phyloP scores from a whole-genome alignment of 2,329 filamentous ascomycete genomes.

The Atkinsonella hypoxylon region DNA sequence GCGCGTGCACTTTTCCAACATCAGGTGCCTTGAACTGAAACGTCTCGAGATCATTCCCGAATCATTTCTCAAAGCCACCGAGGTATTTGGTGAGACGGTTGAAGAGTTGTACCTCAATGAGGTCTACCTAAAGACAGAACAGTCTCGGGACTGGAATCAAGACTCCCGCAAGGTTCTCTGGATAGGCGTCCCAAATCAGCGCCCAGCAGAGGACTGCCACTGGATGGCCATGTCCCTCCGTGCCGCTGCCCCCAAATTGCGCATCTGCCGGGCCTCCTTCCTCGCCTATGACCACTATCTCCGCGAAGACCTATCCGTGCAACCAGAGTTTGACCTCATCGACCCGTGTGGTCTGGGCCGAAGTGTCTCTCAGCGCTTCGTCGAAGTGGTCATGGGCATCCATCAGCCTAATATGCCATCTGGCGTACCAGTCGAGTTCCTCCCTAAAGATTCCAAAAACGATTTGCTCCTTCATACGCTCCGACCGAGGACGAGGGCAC shows the following conservation, averaged over 20 bases:
- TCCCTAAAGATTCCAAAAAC: conserved; percentile 16
- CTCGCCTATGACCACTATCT: conserved; percentile 32
- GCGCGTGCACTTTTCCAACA: conserved; percentile 21
- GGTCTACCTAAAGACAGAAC: conserved; percentile 31
- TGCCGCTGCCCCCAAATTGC: conserved; percentile 21
- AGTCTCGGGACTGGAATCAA: conserved; percentile 21
- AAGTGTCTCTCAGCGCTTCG: conserved; percentile 32
- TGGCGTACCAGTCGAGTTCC: conserved; percentile 23
- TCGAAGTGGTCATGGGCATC: conserved; percentile 31
- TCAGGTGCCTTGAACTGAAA: conserved; percentile 33
- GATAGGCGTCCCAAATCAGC: conserved; percentile 32
- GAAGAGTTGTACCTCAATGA: conserved; percentile 33
- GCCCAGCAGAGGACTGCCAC: conserved; percentile 21
- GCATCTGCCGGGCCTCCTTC: conserved; percentile 30
- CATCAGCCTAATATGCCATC: conserved; percentile 23
- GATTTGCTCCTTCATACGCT: conserved; percentile 16
- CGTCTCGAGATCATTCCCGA: conserved; percentile 26
- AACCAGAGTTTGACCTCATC: conserved; percentile 24
- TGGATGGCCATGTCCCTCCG: conserved; percentile 33
- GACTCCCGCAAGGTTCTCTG: conserved; percentile 27
- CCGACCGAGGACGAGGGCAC: conserved; percentile 13
- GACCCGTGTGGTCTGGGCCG: conserved; percentile 30
- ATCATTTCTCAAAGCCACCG: conserved; percentile 21
- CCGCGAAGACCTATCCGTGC: conserved; percentile 16
- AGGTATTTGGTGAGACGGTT: conserved; percentile 26